These are phyloP conservation scores for Caloboletus firmus DNA, from an alignment of 1,284 basidiomycete species.

Conservation along the genomic window DNA sequence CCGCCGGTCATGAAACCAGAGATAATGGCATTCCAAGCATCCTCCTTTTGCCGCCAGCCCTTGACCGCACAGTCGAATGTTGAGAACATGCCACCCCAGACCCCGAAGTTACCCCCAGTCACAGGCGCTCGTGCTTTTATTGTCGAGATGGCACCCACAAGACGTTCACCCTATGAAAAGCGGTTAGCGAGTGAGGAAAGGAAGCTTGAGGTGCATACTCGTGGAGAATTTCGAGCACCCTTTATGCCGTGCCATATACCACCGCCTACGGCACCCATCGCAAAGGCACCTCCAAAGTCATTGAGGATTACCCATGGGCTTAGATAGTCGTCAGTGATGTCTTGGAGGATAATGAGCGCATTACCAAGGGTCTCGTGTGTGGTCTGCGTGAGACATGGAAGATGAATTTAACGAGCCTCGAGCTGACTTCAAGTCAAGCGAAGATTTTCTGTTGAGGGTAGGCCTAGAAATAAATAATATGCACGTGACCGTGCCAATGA, in stretches of 20 bases:
- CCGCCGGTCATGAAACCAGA: conserved; percentile 99
- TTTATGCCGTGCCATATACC: conserved; percentile 99
- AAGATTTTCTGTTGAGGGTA: conserved; percentile 35
- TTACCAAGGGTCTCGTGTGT: conserved; percentile 90
- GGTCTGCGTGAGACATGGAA: conserved; percentile 82
- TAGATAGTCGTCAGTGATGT: conserved; percentile 3
- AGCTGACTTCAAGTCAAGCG: not conserved
- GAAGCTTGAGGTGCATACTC: conserved; percentile 45
- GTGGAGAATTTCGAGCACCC: conserved; percentile 94
- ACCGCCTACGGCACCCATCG: conserved; percentile 94
- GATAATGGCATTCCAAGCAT: conserved; percentile 99
- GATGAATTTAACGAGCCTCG: not conserved
- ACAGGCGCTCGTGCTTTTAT: conserved; percentile 99
- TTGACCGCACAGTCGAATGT: conserved; percentile 98
- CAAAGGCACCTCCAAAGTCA: conserved; percentile 96
- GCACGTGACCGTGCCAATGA: conserved; percentile 35
- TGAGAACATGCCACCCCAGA: conserved; percentile 98
- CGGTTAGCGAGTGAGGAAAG: not conserved
- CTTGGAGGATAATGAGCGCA: not conserved
- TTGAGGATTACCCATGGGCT: conserved; percentile 99
- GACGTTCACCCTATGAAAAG: conserved; percentile 73
- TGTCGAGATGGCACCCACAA: conserved; percentile 91
- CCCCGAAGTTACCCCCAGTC: conserved; percentile 96
- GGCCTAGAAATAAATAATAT: conserved; percentile 8
- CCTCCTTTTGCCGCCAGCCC: conserved; percentile 97